phyloP scores from a whole-genome alignment of 331 rosid genomes.

The Quercus phellos region DNA sequence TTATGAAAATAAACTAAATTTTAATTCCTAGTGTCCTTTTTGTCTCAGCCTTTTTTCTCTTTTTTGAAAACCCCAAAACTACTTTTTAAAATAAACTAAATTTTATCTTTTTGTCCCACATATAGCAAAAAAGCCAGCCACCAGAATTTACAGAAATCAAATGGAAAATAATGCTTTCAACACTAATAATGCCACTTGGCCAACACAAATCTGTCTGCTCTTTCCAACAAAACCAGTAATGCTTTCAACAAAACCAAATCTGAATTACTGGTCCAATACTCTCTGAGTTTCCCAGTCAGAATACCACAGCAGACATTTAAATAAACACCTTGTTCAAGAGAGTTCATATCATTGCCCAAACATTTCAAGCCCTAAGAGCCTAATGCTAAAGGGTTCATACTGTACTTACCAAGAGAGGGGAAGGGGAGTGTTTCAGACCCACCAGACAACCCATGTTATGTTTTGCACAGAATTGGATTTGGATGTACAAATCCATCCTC shows the following conservation, averaged over 20 bases:
- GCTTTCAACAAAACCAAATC: background rate
- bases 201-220: background rate
- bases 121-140: no score
- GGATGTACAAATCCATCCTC: background rate
- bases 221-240: background rate
- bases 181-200: no score
- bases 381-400: background rate
- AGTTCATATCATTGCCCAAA: background rate
- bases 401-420: background rate
- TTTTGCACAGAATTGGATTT: background rate
- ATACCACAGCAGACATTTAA: background rate
- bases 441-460: background rate
- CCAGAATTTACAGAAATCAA: background rate
- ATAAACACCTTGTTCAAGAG: background rate
- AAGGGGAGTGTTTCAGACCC: no score
- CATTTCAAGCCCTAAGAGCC: background rate
- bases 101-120: no score
- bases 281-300: background rate
- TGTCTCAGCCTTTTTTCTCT: no score
- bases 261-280: background rate
- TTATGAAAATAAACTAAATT: no score
- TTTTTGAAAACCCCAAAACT: no score
- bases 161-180: no score
- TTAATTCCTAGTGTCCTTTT: no score
- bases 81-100: no score